Conservation (phyloP, 768 basidiomycete genomes). For the Suillus discolor region DNA sequence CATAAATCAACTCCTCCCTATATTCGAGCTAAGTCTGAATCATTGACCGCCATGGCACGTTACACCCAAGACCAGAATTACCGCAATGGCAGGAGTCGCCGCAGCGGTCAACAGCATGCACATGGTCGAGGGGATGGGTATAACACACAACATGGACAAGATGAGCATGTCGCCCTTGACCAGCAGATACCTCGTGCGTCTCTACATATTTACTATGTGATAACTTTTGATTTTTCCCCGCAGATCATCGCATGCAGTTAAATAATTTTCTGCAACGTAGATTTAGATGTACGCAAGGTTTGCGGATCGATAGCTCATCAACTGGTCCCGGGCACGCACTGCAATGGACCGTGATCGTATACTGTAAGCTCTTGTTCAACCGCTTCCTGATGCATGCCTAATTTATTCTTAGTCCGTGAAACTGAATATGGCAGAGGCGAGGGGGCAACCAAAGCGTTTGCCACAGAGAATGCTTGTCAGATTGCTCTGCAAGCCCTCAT, state of each 20-base stretch:
- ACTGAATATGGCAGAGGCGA: slow-evolving; percentile 26
- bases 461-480: slow-evolving; percentile 26
- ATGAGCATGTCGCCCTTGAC: neutral
- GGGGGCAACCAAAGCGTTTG: slow-evolving; percentile 16
- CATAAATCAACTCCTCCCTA: neutral
- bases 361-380: neutral
- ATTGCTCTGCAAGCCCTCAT: neutral
- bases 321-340: neutral
- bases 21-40: neutral
- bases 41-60: neutral
- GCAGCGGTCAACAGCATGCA: neutral
- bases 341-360: neutral
- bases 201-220: neutral
- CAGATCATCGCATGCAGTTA: slow-evolving; percentile 26
- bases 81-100: neutral
- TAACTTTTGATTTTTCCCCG: neutral
- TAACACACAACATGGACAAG: neutral
- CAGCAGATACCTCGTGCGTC: neutral
- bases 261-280: slow-evolving; percentile 28
- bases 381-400: neutral
- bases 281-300: slow-evolving; percentile 5
- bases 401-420: slow-evolving; percentile 20
- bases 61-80: neutral
- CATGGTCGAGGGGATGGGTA: neutral
- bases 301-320: slow-evolving; percentile 11